phyloP scores from a whole-genome alignment of 176 grass and related monocot genomes.

The Hordeum marinum region DNA sequence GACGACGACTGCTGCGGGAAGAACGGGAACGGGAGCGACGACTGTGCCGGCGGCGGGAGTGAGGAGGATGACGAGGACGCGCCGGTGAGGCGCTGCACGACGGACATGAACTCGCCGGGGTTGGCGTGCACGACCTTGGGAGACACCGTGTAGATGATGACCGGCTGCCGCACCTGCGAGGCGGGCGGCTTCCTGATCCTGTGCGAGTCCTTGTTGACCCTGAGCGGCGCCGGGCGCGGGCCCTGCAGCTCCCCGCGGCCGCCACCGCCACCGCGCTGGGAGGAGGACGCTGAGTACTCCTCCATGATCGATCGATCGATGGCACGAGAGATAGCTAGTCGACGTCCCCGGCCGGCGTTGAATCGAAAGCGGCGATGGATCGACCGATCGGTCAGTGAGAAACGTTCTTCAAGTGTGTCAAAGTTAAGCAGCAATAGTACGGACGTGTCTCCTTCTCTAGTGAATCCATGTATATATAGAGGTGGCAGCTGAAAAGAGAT shows the following conservation, averaged over 20 bases:
- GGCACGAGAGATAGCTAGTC: neutral
- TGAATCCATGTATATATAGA: conserved; percentile 1
- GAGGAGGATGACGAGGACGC: neutral
- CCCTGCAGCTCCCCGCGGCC: conserved; percentile 44
- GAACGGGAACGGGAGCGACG: neutral
- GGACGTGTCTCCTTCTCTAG: neutral
- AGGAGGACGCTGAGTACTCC: neutral
- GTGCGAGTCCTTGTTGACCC: conserved; percentile 34
- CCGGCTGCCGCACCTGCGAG: conserved; percentile 33
- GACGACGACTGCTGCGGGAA: neutral
- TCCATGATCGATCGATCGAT: conserved; percentile 2
- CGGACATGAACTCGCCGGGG: conserved; percentile 58
- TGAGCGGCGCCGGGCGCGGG: conserved; percentile 48
- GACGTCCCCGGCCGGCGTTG: neutral
- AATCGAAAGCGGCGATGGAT: neutral
- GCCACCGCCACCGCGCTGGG: conserved; percentile 1
- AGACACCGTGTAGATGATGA: conserved; percentile 60
- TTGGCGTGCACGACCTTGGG: conserved; percentile 55
- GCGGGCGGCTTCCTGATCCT: conserved; percentile 42
- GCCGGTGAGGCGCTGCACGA: conserved; percentile 71
- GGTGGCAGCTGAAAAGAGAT: neutral
- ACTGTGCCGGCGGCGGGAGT: neutral
- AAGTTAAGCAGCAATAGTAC: neutral
- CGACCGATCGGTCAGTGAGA: neutral
- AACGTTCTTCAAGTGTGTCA: neutral